Evolutionary conservation across 371 early-diverging fungal genomes (phyloP), one percentile per base, ranked within the genome.

Genomic region (Lichtheimia ornata): DNA sequence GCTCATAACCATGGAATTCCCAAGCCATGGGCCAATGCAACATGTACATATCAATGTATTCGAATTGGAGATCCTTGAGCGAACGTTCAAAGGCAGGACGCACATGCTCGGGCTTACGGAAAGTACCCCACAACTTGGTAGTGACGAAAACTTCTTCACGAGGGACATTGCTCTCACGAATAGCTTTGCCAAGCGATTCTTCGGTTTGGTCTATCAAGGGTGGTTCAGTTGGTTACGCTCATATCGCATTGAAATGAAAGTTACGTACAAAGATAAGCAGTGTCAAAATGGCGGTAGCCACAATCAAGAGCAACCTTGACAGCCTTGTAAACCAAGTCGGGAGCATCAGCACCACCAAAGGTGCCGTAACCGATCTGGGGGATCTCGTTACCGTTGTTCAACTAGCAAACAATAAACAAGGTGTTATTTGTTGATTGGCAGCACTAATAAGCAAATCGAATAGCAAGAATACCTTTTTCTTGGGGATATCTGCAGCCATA

Each of bases 21-120:
- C 71, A 73, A 18, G 75, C 72, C 25, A 76, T 58, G 6, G 79
- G 70, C 73, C 69, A 73, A 25, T 81, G 74, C 66, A 98, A 90
- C 68, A 97, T 76, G 71, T 95, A 95, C 57, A 96, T 65, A 70
- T 98, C 98, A 40, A 98, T 66, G 68, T 97, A 97, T 28, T 93
- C 89, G 24, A 89, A 64, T 42, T 84, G 78, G 15, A 97, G 79
- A 53, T 90, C 84, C 30, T 77, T 62, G 35, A 97, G 79, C 14
- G 94, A 91, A 4, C 70, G 66, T 41, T 77, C 72, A 51, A 79
- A 66, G 5, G 70, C 85, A 43, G 83, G 73, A 1, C 70, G 58
- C 4, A 87, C 84, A 40, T 81, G 65, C 25, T 80, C 70, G 14
- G 84, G 82, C 12, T 69, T 61, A 52, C 84, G 86, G 53, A 78